Base-by-base conservation (phyloP, 345 rosid genomes). In the Litchi chinensis region DNA sequence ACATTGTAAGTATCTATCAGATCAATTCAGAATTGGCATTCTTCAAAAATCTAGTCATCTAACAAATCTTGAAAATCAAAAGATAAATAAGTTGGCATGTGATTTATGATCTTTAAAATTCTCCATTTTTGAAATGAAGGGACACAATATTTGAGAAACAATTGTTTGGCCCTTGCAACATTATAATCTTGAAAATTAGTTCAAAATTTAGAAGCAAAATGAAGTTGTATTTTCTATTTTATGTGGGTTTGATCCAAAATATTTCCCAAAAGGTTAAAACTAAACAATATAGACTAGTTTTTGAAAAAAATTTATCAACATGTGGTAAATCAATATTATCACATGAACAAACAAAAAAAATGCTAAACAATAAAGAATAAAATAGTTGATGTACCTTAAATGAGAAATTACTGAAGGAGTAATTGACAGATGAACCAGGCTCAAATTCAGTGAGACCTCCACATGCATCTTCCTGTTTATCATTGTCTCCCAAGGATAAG, bases 361-460 rank as follows among this genome's bases (percentile, higher is more conserved):
- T 57, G 63, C 18, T 57, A 59, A n/a, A 26, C 63, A 59, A 2
- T 59, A 2, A 21, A 59, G 26, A 59, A 60, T 54, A 22, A 19
- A 21, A 60, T 8, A 60, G 65, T 60, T 21, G 65, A 60, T 60
- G 65, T 24, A 94, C 99, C 99, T 97, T 97, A 74, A 92, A 97
- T 21, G 98, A 97, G 86, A 97, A 94, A 85, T 97, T 97, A 89
- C 99, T 97, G 84, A 97, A 97, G 26, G 99, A 93, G 82, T 94
- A 94, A 81, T 97, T 89, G 85, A 92, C 89, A 54, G 93, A 85
- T 71, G 90, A 85, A 43, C 90, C 86, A 13, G 97, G 89, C 72
- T 93, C 97, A 8, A 92, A 92, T 78, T 92, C 99, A 50, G 93
- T 78, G 66, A 82, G 91, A 41, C 93, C 96, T 64, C 82, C 91